Percentiles rank a stretch among this genome's conserved stretches.
Conservation (phyloP, 176 grass and related monocot genomes). For the Carex littledalei region DNA sequence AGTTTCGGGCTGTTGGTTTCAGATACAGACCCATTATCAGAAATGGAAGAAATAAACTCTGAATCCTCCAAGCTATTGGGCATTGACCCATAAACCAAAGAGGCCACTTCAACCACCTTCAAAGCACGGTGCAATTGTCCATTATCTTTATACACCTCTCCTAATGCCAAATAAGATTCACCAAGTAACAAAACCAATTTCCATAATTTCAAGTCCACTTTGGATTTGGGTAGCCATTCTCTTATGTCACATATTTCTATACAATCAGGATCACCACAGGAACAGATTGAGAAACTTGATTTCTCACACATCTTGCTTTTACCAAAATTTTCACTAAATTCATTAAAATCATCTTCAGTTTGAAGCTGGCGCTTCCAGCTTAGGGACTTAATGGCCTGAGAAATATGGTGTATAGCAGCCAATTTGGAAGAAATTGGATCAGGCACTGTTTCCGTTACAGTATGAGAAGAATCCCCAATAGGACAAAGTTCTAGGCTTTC, state of each 20-base stretch:
- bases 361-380: constrained; percentile 91
- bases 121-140: constrained; percentile 62
- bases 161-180: constrained; percentile 93
- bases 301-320: constrained; percentile 34
- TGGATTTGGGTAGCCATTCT: constrained; percentile 90
- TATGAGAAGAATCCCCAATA: constrained; percentile 33
- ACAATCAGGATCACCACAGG: constrained; percentile 90
- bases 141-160: constrained; percentile 82
- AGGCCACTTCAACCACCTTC: constrained; percentile 92
- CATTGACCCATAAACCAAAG: constrained; percentile 93
- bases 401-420: constrained; percentile 94
- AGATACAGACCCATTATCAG: constrained; percentile 18
- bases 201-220: constrained; percentile 97
- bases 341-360: constrained; percentile 43
- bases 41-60: constrained; percentile 92
- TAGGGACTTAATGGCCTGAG: constrained; percentile 96
- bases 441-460: constrained; percentile 43
- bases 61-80: constrained; percentile 80
- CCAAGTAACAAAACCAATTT: constrained; percentile 97
- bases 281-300: constrained; percentile 68
- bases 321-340: constrained; percentile 38
- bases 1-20: constrained; percentile 6
- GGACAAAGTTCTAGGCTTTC: constrained; percentile 65
- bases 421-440: constrained; percentile 95
- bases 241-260: constrained; percentile 94